Percentiles rank a stretch among this genome's conserved stretches.
Conservation (phyloP, 140 eudicot species). For the Erigeron philadelphicus region DNA sequence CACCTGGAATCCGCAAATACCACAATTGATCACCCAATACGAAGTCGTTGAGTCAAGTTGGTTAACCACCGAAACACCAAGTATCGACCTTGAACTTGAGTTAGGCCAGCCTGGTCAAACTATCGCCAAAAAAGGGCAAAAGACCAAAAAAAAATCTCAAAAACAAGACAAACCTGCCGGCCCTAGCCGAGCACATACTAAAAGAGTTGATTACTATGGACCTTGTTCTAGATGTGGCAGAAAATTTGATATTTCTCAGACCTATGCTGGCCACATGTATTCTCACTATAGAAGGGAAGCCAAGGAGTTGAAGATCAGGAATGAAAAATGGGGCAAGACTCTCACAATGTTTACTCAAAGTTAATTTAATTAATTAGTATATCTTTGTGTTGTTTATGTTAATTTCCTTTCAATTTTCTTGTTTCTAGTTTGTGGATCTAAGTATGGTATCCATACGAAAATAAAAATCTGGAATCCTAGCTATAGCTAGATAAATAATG, state of each 20-base stretch:
- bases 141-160: not conserved
- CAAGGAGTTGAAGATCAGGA: not conserved
- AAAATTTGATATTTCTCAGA: conserved; percentile 5
- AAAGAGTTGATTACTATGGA: conserved; percentile 19
- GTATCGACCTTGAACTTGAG: conserved; percentile 10
- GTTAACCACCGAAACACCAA: not conserved
- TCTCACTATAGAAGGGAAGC: conserved; percentile 12
- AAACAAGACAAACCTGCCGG: not conserved
- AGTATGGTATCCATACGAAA: too few species aligned
- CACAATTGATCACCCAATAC: not conserved
- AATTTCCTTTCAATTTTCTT: too few species aligned
- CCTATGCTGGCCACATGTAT: conserved; percentile 22
- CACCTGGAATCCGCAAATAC: not conserved
- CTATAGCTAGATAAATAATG: too few species aligned
- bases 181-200: not conserved
- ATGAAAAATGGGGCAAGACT: conserved; percentile 14
- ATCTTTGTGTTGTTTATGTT: too few species aligned
- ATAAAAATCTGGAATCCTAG: too few species aligned
- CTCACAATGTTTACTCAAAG: not conserved
- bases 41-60: not conserved
- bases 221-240: conserved; percentile 25
- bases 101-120: conserved; percentile 14
- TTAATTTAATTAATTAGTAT: too few species aligned
- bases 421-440: too few species aligned
- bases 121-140: not conserved